Percentiles rank a stretch among this genome's conserved stretches.
Conservation (phyloP, 306 rosid genomes). For the Inga leiocalycina region DNA sequence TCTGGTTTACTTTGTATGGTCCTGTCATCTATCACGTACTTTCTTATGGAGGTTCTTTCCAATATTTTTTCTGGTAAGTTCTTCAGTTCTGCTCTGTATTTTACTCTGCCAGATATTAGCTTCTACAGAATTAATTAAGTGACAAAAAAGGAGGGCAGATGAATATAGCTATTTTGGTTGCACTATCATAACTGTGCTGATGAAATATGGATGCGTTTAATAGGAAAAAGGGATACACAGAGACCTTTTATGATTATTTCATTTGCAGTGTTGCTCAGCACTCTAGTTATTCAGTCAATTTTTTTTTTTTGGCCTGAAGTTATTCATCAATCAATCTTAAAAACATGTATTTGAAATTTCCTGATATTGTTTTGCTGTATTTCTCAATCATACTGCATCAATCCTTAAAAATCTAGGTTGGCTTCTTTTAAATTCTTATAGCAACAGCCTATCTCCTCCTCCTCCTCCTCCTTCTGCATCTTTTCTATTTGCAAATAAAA, state of each 20-base stretch:
- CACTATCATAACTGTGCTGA: neutral
- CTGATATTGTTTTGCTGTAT: constrained; percentile 6
- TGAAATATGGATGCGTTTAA: neutral
- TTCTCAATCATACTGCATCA: neutral
- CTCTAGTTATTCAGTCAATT: neutral
- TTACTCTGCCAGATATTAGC: constrained; percentile 19
- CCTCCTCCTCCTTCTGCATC: neutral
- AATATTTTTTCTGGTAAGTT: constrained; percentile 64
- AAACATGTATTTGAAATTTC: constrained; percentile 7
- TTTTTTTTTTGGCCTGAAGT: no score
- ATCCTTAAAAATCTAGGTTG: constrained; percentile 1
- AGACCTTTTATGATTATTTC: neutral
- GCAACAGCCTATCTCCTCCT: neutral
- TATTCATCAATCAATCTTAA: constrained; percentile 2
- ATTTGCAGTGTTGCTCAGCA: constrained; percentile 5
- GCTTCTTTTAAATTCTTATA: neutral
- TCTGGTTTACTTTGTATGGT: constrained; percentile 83
- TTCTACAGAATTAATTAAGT: neutral
- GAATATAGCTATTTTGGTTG: neutral
- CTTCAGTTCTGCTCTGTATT: neutral
- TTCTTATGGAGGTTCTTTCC: constrained; percentile 74
- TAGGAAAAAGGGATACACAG: neutral
- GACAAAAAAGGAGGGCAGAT: neutral
- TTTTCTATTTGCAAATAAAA: neutral
- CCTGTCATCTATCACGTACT: constrained; percentile 66